phyloP scores from a whole-genome alignment of 148 eudicot species.

The Vaccinium macrocarpon region DNA sequence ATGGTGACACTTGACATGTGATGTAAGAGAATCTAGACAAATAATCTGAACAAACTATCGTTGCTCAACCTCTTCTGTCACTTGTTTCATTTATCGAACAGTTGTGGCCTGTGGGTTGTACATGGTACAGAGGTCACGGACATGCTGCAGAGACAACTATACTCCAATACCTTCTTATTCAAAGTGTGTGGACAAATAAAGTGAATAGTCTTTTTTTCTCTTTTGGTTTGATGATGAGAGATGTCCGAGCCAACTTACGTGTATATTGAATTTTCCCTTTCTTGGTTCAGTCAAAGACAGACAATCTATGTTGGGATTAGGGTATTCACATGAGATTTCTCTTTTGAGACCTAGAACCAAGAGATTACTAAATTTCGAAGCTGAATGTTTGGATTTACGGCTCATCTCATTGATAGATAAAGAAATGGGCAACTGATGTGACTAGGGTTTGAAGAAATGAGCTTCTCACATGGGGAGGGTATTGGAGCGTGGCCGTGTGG shows the following conservation, averaged over 20 bases:
- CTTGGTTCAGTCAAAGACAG: neutral
- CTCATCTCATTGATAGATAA: no score
- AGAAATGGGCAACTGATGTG: neutral
- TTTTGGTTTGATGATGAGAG: neutral
- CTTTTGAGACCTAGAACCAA: neutral
- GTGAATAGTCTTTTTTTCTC: neutral
- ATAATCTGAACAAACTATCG: neutral
- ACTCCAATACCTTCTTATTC: no score
- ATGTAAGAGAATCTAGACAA: neutral
- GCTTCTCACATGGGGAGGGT: constrained; percentile 8
- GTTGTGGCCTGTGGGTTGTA: neutral
- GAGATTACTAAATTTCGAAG: neutral
- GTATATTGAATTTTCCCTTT: neutral
- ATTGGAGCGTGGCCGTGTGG: neutral
- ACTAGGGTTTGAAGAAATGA: neutral
- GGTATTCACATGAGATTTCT: neutral
- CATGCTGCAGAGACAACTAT: neutral
- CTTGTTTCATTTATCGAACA: neutral
- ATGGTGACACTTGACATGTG: neutral
- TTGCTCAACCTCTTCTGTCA: neutral
- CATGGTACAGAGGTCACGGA: neutral
- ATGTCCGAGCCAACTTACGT: neutral
- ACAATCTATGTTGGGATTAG: neutral
- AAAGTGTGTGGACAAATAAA: no score
- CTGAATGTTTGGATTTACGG: neutral